phyloP scores from a whole-genome alignment of 768 basidiomycete genomes.

The Leccinum boreale region DNA sequence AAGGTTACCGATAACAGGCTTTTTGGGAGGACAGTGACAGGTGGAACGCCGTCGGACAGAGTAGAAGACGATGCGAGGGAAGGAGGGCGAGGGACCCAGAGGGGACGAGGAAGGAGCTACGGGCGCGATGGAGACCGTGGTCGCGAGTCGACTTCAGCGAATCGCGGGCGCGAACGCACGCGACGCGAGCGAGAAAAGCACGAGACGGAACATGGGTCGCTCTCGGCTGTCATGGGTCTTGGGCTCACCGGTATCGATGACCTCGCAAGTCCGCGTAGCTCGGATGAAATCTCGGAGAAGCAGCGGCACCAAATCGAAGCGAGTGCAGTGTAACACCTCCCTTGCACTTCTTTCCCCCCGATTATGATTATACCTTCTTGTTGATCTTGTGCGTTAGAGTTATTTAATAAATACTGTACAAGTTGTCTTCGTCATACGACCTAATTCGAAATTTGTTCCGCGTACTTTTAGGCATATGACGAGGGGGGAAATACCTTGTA shows the following conservation, averaged over 20 bases:
- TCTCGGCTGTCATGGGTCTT: constrained; percentile 28
- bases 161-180: constrained; percentile 14
- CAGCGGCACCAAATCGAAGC: neutral
- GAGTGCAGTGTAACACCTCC: neutral
- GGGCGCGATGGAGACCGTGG: neutral
- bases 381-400: neutral
- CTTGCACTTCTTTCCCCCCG: neutral
- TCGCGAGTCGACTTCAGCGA: neutral
- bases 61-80: neutral
- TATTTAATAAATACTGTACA: neutral
- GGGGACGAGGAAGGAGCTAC: neutral
- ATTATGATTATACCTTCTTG: neutral
- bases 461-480: no score
- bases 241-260: constrained; percentile 27
- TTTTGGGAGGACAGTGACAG: neutral
- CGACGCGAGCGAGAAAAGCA: constrained; percentile 3
- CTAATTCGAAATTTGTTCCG: neutral
- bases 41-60: neutral
- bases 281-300: constrained; percentile 18
- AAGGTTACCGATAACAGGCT: neutral
- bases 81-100: constrained; percentile 3
- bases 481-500: no score
- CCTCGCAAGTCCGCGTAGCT: constrained; percentile 3
- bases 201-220: constrained; percentile 9
- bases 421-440: neutral